Evolutionary conservation across 495 filamentous ascomycete species (phyloP).

Genomic region (Penicillium desertorum): DNA sequence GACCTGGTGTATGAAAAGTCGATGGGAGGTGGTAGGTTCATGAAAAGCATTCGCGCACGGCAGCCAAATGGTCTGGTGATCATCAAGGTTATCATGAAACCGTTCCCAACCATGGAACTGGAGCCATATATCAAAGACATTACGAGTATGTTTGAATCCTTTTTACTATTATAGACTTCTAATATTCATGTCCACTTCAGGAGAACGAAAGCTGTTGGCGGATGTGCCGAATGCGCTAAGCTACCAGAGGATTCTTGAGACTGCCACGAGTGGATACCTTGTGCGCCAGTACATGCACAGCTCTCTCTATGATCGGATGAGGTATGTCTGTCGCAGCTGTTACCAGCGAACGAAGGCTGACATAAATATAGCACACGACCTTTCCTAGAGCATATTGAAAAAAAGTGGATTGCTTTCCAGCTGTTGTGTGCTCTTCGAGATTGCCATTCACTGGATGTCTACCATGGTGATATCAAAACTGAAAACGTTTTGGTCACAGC

Average conservation of each 20-base stretch:
- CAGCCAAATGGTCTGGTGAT: constrained; percentile 87
- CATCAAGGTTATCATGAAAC: constrained; percentile 93
- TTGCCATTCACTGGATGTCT: constrained; percentile 86
- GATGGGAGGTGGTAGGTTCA: constrained; percentile 90
- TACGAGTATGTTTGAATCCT: constrained; percentile 54
- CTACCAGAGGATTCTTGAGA: constrained; percentile 88
- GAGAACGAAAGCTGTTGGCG: constrained; percentile 73
- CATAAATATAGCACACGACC: constrained; percentile 76
- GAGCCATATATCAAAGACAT: constrained; percentile 74
- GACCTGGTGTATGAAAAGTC: constrained; percentile 91
- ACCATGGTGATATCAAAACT: constrained; percentile 97
- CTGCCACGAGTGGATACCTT: constrained; percentile 84
- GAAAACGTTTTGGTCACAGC: constrained; percentile 96
- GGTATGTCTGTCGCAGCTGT: constrained; percentile 41
- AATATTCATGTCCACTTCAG: constrained; percentile 43
- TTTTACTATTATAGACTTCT: neutral
- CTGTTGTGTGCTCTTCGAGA: constrained; percentile 90
- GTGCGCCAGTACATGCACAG: constrained; percentile 96
- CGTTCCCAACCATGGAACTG: constrained; percentile 72
- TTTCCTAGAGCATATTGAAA: constrained; percentile 95
- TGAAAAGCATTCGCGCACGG: constrained; percentile 91
- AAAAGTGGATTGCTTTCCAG: constrained; percentile 98
- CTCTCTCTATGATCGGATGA: constrained; percentile 94
- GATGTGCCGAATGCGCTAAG: constrained; percentile 89
- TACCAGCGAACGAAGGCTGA: constrained; percentile 5